Base-by-base conservation (phyloP, 1,284 basidiomycete species). In the Termitomyces sp. region DNA sequence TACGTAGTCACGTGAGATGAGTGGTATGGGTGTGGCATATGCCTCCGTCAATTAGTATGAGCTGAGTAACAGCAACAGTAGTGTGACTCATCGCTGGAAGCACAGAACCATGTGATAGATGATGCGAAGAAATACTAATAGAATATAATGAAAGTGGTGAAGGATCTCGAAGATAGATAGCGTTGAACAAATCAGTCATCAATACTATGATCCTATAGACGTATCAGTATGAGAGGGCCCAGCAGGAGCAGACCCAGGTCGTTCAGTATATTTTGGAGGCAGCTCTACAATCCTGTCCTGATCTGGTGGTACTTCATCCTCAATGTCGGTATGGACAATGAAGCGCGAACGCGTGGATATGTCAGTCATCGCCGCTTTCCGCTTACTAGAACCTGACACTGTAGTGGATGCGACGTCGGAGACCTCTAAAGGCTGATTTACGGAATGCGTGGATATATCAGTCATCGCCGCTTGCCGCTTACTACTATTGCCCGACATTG, bases 301-400 rank as follows among this genome's bases (percentile, higher is more conserved):
- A 42, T 75, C 73, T n/a, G 73, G 67, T 17, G 75, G 73, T 13
- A 74, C 53, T 15, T 63, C 66, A 57, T 84, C 82, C 54, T 86
- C 86, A 9, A 79, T 77, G 65, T 90, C 88, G 0, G 83, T 87
- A 62, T 91, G 88, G 9, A 90, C 57, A 55, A 90, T 76, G 66
- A 82, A 86, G 43, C 83, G 77, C 30, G 83, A 70, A 9, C 78
- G 70, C 53, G 69, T 73, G 7, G 72, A 58, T 19, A 67, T 55
- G 28, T 78, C 78, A 21, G 80, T 77, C 71, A 78, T 73, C 1
- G 74, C 73, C 12, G 79, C 81, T 67, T 83, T 84, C 50, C 75
- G 71, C 48, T 74, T 74, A 44, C 24, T 24, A 24, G 72, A 69
- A 42, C 72, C 68, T 1, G 80, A 75, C 52, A 64, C 63, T 1